phyloP scores from a whole-genome alignment of 1,284 basidiomycete genomes.

The Ceratobasidium theobromae region DNA sequence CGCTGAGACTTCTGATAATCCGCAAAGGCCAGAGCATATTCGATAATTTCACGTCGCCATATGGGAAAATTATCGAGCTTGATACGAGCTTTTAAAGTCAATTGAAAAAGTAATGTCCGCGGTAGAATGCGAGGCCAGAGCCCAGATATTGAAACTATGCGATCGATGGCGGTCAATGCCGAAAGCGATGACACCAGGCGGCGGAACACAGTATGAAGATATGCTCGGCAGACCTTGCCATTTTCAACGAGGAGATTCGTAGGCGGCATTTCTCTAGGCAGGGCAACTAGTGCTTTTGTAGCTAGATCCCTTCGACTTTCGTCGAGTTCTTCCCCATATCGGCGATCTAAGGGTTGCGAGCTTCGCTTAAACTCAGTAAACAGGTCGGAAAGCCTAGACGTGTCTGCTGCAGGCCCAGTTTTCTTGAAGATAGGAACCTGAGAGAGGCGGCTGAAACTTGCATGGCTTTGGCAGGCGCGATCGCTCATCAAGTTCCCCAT shows the following conservation, averaged over 20 bases:
- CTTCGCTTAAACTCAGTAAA: neutral
- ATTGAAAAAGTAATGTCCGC: neutral
- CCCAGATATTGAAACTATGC: neutral
- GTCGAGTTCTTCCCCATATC: neutral
- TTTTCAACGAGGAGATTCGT: neutral
- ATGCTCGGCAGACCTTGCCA: neutral
- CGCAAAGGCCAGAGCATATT: constrained; percentile 9
- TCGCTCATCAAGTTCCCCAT: neutral
- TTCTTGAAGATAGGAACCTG: neutral
- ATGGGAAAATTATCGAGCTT: neutral
- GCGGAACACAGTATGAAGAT: neutral
- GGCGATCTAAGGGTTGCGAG: neutral
- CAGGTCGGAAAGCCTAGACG: neutral
- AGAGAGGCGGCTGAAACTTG: neutral
- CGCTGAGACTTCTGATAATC: constrained; percentile 11
- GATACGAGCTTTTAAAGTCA: neutral
- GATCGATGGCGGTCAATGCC: neutral
- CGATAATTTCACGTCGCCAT: neutral
- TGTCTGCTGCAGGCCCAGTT: neutral
- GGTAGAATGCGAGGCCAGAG: constrained; percentile 23
- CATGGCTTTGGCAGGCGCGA: neutral
- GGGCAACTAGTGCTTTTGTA: neutral
- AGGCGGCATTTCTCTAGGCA: neutral
- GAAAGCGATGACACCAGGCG: neutral
- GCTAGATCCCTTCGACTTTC: neutral